These are phyloP conservation scores for Castanea crenata DNA, from an alignment of 306 rosid genomes.

Conservation along the genomic window DNA sequence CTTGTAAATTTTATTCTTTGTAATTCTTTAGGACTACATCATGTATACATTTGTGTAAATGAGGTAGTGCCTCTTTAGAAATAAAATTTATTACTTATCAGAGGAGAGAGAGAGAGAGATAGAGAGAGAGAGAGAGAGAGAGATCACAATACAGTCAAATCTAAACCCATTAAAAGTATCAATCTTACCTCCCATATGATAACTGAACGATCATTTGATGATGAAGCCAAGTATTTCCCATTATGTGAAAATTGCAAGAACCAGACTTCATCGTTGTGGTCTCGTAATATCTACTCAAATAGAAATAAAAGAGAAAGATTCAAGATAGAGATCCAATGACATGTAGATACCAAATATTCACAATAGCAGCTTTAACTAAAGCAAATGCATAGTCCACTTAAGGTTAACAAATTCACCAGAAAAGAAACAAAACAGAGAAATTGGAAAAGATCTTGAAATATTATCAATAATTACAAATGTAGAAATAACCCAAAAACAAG, in stretches of 20 bases:
- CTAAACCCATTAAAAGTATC: constrained; percentile 14
- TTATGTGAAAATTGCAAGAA: constrained; percentile 87
- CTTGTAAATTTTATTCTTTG: no score
- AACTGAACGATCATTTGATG: constrained; percentile 81
- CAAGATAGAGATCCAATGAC: constrained; percentile 14
- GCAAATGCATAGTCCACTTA: neutral
- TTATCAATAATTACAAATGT: neutral
- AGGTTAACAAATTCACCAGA: neutral
- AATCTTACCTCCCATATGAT: constrained; percentile 92
- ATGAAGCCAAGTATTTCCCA: constrained; percentile 90
- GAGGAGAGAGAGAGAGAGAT: no score
- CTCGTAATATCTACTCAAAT: constrained; percentile 62
- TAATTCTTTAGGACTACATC: no score
- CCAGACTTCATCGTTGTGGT: constrained; percentile 90
- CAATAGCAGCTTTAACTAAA: constrained; percentile 1
- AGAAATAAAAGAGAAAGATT: constrained; percentile 23
- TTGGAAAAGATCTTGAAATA: neutral
- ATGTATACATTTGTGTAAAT: no score
- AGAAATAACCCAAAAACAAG: neutral
- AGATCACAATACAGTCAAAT: constrained; percentile 16
- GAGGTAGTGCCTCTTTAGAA: no score
- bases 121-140: neutral
- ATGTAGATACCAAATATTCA: constrained; percentile 17
- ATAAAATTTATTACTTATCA: neutral
- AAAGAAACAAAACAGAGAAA: neutral